Conservation (phyloP, 352 stramenopile species). For the Hyaloperonospora arabidopsidis region DNA sequence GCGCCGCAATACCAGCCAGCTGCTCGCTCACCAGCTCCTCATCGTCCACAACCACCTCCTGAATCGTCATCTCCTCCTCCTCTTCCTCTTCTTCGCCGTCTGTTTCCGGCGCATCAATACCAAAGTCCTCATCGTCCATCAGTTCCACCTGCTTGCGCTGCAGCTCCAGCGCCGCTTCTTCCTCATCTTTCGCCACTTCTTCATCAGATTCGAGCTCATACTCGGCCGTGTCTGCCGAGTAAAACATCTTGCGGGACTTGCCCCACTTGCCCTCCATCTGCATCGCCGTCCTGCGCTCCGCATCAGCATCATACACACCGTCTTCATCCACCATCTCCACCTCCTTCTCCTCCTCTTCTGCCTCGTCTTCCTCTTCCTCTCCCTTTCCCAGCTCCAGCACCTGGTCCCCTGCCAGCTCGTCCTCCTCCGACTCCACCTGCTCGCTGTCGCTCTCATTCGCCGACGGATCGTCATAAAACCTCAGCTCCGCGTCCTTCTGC, state of each 20-base stretch:
- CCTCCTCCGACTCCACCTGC: constrained; percentile 48
- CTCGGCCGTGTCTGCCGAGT: constrained; percentile 78
- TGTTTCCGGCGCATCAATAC: constrained; percentile 44
- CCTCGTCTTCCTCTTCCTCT: constrained; percentile 38
- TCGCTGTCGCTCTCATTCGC: constrained; percentile 61
- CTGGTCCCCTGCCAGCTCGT: constrained; percentile 52
- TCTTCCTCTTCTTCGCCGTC: constrained; percentile 38
- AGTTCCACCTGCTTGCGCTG: constrained; percentile 78
- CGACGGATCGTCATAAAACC: constrained; percentile 80
- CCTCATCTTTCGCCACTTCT: constrained; percentile 73
- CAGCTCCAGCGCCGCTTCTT: constrained; percentile 73
- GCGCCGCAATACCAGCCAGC: constrained; percentile 62
- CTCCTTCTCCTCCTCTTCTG: constrained; percentile 20
- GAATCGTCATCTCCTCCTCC: constrained; percentile 17
- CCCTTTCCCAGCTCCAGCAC: constrained; percentile 58
- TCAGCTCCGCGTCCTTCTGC: constrained; percentile 63
- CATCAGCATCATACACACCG: constrained; percentile 45
- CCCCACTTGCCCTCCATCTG: constrained; percentile 83
- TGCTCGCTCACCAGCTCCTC: constrained; percentile 64
- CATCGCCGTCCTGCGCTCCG: constrained; percentile 59
- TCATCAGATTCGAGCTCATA: constrained; percentile 78
- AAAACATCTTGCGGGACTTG: constrained; percentile 82
- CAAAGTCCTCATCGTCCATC: constrained; percentile 85
- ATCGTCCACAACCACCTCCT: constrained; percentile 50
- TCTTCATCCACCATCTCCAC: constrained; percentile 35